These are phyloP conservation scores for Glycine soja DNA, from an alignment of 306 rosid species.

Conservation along the genomic window DNA sequence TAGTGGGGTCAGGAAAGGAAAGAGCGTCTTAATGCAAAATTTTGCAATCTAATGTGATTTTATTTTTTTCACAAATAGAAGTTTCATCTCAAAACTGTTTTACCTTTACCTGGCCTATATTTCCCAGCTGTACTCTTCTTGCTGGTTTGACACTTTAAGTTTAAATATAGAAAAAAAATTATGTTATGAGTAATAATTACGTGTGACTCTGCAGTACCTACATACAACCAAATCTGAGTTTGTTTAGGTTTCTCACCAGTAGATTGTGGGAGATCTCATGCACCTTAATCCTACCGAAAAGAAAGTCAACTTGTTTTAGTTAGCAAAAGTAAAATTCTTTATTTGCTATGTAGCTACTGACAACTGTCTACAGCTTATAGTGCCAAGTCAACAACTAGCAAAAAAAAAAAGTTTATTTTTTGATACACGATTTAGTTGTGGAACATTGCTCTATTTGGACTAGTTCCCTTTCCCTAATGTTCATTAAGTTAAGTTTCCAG, in stretches of 20 bases:
- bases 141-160: not conserved
- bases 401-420: not conserved
- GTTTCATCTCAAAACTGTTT: not conserved
- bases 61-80: not conserved
- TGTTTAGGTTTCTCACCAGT: constrained; percentile 8
- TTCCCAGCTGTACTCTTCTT: not conserved
- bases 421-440: not conserved
- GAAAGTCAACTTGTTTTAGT: constrained; percentile 20
- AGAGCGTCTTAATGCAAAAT: constrained; percentile 16
- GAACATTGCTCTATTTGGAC: not conserved
- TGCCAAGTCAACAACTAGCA: not conserved
- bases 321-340: not conserved
- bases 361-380: not conserved
- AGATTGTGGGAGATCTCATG: not conserved
- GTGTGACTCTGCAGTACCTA: not conserved
- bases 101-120: not conserved
- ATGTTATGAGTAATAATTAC: not conserved
- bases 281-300: not conserved
- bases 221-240: constrained; percentile 1
- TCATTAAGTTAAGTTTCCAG: constrained; percentile 1
- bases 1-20: too few relatives aligned
- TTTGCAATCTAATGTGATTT: constrained; percentile 38
- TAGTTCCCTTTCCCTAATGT: not conserved
- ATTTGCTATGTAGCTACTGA: constrained; percentile 27
- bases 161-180: not conserved